Percentiles rank a stretch among this genome's conserved stretches.
These are phyloP conservation scores for Geosmithia flava DNA, from an alignment of 2,329 filamentous ascomycete genomes.

Conservation along the genomic window DNA sequence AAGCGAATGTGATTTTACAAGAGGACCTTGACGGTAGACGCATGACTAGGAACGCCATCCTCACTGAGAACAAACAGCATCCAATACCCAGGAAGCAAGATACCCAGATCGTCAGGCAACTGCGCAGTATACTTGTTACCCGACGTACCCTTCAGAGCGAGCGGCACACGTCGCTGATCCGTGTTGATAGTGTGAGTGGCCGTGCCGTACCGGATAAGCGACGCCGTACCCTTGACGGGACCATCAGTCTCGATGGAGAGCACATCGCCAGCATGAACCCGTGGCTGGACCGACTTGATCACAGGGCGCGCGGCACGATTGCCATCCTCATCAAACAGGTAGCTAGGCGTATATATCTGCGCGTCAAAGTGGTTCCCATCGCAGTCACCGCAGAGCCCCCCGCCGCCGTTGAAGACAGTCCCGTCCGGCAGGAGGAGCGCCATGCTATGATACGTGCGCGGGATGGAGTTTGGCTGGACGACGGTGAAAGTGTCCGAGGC, in stretches of 20 bases:
- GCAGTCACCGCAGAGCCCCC: constrained; percentile 33
- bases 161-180: constrained; percentile 40
- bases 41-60: not conserved
- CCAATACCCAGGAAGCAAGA: not conserved
- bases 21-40: not conserved
- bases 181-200: constrained; percentile 45
- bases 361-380: not conserved
- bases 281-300: constrained; percentile 19
- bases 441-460: constrained; percentile 36
- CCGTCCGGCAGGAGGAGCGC: constrained; percentile 36
- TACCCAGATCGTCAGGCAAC: not conserved
- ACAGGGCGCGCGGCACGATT: constrained; percentile 23
- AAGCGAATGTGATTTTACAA: too few relatives aligned
- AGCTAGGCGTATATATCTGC: constrained; percentile 36
- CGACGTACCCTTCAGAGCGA: constrained; percentile 12
- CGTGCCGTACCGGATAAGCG: constrained; percentile 34
- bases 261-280: constrained; percentile 7
- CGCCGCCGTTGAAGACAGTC: constrained; percentile 35
- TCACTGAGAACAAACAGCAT: not conserved
- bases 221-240: constrained; percentile 6
- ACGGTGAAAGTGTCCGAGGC: constrained; percentile 22
- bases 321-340: constrained; percentile 36
- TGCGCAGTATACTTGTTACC: not conserved
- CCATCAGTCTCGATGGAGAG: constrained; percentile 8
- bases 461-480: constrained; percentile 22